Percentiles rank a stretch among this genome's conserved stretches.
Conservation (phyloP, 495 filamentous ascomycete species). For the Ramalina intermedia region DNA sequence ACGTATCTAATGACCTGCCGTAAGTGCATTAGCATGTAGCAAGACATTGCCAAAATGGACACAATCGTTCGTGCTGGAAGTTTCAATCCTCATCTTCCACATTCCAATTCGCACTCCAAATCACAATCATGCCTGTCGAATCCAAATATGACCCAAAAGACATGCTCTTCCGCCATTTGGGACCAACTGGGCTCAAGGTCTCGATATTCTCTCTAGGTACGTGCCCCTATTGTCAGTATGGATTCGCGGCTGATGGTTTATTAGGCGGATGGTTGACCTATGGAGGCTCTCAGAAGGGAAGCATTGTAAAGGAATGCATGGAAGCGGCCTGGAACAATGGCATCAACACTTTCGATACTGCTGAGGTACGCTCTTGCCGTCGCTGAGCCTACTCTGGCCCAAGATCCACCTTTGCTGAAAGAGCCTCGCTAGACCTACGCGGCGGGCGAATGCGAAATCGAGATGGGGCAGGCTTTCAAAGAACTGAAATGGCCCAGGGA, state of each 20-base stretch:
- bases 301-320: slow-evolving; percentile 54
- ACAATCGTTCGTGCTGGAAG: no score
- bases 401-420: neutral
- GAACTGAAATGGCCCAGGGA: slow-evolving; percentile 21
- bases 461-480: slow-evolving; percentile 59
- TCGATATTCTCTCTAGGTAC: slow-evolving; percentile 61
- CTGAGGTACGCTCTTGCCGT: slow-evolving; percentile 30
- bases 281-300: slow-evolving; percentile 33
- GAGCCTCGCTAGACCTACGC: slow-evolving; percentile 45
- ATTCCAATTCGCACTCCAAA: neutral
- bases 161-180: slow-evolving; percentile 41
- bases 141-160: slow-evolving; percentile 12
- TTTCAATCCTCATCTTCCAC: no score
- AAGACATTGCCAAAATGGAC: no score
- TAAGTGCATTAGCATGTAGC: no score
- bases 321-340: slow-evolving; percentile 64
- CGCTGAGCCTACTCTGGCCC: neutral
- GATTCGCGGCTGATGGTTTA: neutral
- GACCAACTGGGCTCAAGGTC: slow-evolving; percentile 60
- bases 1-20: no score
- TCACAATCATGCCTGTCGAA: slow-evolving; percentile 6
- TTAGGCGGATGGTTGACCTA: slow-evolving; percentile 41
- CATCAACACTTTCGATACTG: slow-evolving; percentile 57
- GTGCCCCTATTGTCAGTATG: slow-evolving; percentile 23
- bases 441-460: slow-evolving; percentile 53